Evolutionary conservation across 257 asterid species (phyloP).

Genomic region (Paulownia fortunei): DNA sequence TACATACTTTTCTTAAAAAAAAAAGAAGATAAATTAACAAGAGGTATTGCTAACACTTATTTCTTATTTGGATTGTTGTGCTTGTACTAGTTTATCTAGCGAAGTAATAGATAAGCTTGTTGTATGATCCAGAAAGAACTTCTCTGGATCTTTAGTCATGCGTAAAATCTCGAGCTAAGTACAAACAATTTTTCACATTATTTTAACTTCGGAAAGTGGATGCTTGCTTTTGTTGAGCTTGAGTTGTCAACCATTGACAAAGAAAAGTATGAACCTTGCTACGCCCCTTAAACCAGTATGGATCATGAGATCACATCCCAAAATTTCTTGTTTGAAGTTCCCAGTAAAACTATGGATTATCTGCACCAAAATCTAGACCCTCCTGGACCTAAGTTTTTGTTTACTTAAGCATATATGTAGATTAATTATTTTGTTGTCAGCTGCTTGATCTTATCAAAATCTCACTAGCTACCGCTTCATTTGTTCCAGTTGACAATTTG

Average conservation of each 20-base stretch:
- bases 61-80: not conserved
- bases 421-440: no score
- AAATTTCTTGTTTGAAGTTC: conserved; percentile 1
- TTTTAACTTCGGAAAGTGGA: not conserved
- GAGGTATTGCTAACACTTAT: not conserved
- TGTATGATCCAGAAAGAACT: not conserved
- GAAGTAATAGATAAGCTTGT: not conserved
- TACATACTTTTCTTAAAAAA: not conserved
- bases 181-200: not conserved
- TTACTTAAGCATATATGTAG: not conserved
- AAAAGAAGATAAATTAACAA: not conserved
- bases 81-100: not conserved
- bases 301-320: conserved; percentile 13
- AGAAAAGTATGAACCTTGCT: not conserved
- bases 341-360: not conserved
- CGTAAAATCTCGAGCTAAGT: not conserved
- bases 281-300: not conserved
- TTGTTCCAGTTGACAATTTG: conserved; percentile 7
- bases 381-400: not conserved
- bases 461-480: not conserved
- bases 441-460: not conserved
- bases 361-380: not conserved
- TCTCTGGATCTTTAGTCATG: conserved; percentile 2
- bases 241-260: conserved; percentile 5
- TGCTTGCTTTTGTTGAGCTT: conserved; percentile 13